A percentile compares a stretch with the other conserved stretches of the same genome.
Evolutionary conservation across 139 green algal species (phyloP).

Genomic region (Nannochloris sp.): DNA sequence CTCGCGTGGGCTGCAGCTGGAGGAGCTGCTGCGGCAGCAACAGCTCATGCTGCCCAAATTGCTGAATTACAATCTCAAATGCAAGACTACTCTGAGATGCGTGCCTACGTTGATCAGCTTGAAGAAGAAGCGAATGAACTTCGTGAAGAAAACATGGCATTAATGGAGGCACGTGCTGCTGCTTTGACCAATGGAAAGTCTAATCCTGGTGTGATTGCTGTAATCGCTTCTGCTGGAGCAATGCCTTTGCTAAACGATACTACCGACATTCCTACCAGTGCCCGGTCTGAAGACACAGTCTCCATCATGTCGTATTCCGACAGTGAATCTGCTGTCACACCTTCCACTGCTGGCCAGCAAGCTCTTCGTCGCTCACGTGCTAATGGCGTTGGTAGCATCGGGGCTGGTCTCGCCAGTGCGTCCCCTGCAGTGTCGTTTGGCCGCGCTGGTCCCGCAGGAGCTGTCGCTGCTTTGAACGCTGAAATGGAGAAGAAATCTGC

Average conservation of each 20-base stretch:
- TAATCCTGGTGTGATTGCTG: background rate
- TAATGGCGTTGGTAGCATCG: background rate
- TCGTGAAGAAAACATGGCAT: slow-evolving; percentile 23
- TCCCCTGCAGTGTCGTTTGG: background rate
- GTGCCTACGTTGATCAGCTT: slow-evolving; percentile 28
- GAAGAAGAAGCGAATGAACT: slow-evolving; percentile 30
- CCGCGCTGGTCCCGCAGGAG: background rate
- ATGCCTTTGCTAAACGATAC: background rate
- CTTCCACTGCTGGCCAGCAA: too few species aligned
- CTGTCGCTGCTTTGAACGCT: slow-evolving; percentile 5
- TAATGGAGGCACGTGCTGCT: slow-evolving; percentile 2
- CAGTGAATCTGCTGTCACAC: background rate
- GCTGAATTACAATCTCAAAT: slow-evolving; percentile 8
- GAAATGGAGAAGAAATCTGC: slow-evolving; percentile 16
- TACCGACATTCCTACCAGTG: too few species aligned
- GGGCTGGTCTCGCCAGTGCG: too few species aligned
- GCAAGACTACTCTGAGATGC: too few species aligned
- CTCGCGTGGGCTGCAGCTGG: slow-evolving; percentile 31
- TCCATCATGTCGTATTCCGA: slow-evolving; percentile 11
- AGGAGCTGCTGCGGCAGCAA: slow-evolving; percentile 25
- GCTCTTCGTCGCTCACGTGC: too few species aligned
- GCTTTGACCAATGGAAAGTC: too few species aligned
- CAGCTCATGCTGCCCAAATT: slow-evolving; percentile 23
- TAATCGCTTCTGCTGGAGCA: background rate
- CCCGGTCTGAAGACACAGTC: background rate